Evolutionary conservation across 768 basidiomycete species (phyloP), one percentile per base, ranked within the genome.

Genomic region (Bullera alba): DNA sequence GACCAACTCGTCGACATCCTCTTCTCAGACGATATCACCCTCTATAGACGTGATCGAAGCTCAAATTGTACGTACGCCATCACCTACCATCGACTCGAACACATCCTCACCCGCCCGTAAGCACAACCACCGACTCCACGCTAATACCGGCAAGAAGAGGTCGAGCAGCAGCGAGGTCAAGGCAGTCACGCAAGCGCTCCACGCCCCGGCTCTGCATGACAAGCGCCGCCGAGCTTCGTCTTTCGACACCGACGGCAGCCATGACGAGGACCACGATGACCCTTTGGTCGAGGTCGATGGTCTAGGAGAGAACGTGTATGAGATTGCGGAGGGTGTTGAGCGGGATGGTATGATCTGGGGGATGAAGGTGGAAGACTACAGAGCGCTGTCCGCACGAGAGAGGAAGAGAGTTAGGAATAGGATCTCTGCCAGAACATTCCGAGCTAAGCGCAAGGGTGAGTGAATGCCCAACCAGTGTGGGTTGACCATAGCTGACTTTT

Each of bases 271-370:
- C 25, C 46, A 42, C 21, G 53, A 60, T 17, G 51, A 47, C 41
- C 26, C 25, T 46, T 3, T 43, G n/a, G 58, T 50, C 10, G 48
- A 52, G n/a, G 55, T 57, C 28, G 47, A 58, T 27, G n/a, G n/a
- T n/a, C n/a, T 27, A 26, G 56, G 63, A 7, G 55, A 57, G 39
- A 56, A 53, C 19, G 54, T 52, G 21, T 60, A 60, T 16, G 69
- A 65, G 26, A 62, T 65, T 6, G 53, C 58, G 4, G 65, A 66
- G 50, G 70, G 68, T 27, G 63, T 68, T 7, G 70, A 72, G 42
- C 35, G 64, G 25, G 66, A 72, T 48, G 70, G 70, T 12, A 70
- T 68, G 62, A 72, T 72, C 32, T 72, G 70, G 70, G 70, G 70
- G 2, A 70, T 72, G 68, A 61, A 61, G 48, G 67, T 69, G 12